Percentiles rank a stretch among this genome's conserved stretches.
These are phyloP conservation scores for Fusarium succisae DNA, from an alignment of 2,329 filamentous ascomycete genomes.

Conservation along the genomic window DNA sequence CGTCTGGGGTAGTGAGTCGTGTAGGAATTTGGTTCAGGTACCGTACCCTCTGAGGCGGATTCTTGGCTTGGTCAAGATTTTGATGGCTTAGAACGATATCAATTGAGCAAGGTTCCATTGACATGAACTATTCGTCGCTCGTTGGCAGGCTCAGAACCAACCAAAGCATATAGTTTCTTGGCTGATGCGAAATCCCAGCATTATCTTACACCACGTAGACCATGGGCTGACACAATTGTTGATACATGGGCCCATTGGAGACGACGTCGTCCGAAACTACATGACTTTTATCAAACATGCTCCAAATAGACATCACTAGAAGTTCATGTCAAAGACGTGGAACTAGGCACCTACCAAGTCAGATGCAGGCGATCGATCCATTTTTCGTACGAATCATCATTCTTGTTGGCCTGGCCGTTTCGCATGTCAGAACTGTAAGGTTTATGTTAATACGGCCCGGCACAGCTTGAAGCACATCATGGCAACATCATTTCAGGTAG, in stretches of 20 bases:
- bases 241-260: constrained; percentile 15
- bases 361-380: constrained; percentile 10
- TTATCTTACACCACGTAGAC: constrained; percentile 37
- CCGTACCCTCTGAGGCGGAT: neutral
- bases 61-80: constrained; percentile 15
- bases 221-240: constrained; percentile 37
- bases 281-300: constrained; percentile 25
- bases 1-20: constrained; percentile 38
- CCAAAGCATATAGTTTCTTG: constrained; percentile 28
- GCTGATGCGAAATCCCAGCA: constrained; percentile 33
- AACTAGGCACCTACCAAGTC: neutral
- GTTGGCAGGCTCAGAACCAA: constrained; percentile 16
- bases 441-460: constrained; percentile 5
- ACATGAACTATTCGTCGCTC: constrained; percentile 12
- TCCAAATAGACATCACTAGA: constrained; percentile 6
- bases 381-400: constrained; percentile 15
- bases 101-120: constrained; percentile 8
- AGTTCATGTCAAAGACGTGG: constrained; percentile 16
- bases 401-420: constrained; percentile 9
- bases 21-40: constrained; percentile 20
- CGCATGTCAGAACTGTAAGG: constrained; percentile 1
- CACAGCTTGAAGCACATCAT: constrained; percentile 13
- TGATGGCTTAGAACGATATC: constrained; percentile 5
- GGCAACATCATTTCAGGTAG: constrained; percentile 17
- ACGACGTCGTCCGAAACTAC: constrained; percentile 17